These are phyloP conservation scores for Strobilomyces confusus DNA, from an alignment of 768 basidiomycete genomes.

Conservation along the genomic window DNA sequence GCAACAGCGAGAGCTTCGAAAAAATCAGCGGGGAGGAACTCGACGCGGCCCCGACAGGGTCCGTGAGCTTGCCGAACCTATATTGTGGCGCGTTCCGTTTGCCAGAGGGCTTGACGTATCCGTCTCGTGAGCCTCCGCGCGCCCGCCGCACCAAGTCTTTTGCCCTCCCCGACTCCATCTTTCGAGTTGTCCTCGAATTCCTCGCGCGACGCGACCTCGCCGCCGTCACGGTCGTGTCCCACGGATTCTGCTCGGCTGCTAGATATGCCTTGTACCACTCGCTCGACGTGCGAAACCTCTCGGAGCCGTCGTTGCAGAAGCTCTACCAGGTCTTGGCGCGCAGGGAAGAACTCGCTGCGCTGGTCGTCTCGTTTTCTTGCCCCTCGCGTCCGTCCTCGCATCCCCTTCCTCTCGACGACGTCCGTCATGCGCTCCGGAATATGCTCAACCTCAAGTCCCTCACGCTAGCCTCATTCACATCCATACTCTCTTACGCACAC, in stretches of 20 bases:
- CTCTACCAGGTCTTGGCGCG: conserved; percentile 21
- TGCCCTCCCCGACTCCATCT: conserved; percentile 17
- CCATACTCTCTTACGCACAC: conserved; percentile 17
- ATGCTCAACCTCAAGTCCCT: conserved; percentile 28
- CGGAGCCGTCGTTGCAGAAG: conserved; percentile 10
- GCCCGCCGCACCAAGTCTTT: neutral
- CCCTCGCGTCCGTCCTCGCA: conserved; percentile 19
- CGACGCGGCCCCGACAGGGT: conserved; percentile 1
- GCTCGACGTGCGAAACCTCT: conserved; percentile 16
- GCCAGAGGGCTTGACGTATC: neutral
- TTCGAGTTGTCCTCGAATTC: conserved; percentile 20
- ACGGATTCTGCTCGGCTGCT: conserved; percentile 16
- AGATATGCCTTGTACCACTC: conserved; percentile 23
- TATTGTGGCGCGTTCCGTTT: conserved; percentile 10
- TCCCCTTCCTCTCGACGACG: conserved; percentile 14
- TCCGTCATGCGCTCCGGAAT: conserved; percentile 26
- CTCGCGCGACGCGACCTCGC: conserved; percentile 18
- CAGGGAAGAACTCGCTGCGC: conserved; percentile 19
- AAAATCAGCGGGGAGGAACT: neutral
- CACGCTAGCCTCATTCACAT: conserved; percentile 24
- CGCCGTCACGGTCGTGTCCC: conserved; percentile 23
- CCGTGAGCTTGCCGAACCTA: conserved; percentile 20
- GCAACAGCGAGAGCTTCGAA: conserved; percentile 6
- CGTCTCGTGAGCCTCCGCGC: neutral
- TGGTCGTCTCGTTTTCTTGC: conserved; percentile 24